Percentiles rank a stretch among this genome's conserved stretches.
These are phyloP conservation scores for Solioccasus polychromus DNA, from an alignment of 768 basidiomycete genomes.

Conservation along the genomic window DNA sequence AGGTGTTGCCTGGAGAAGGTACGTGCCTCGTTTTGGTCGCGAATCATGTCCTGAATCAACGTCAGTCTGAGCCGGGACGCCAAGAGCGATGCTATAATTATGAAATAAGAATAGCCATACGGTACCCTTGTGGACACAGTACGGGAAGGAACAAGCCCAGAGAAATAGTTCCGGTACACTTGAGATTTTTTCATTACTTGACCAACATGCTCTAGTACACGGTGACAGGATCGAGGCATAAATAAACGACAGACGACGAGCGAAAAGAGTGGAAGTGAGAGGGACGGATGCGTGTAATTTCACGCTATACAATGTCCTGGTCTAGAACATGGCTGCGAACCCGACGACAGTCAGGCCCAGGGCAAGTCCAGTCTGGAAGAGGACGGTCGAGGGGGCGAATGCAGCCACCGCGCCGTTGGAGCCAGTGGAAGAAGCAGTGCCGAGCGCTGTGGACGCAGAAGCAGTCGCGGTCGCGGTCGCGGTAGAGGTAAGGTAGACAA, in stretches of 20 bases:
- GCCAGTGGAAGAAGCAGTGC: background rate
- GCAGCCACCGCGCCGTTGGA: slow-evolving; percentile 8
- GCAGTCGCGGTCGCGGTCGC: background rate
- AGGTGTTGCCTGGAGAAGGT: slow-evolving; percentile 33
- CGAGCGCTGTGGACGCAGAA: background rate
- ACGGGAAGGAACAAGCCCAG: too few species aligned
- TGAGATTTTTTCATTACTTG: too few species aligned
- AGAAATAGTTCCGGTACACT: too few species aligned
- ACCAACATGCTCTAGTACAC: too few species aligned
- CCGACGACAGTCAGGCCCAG: slow-evolving; percentile 21
- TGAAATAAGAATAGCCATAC: slow-evolving; percentile 8
- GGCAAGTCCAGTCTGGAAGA: slow-evolving; percentile 15
- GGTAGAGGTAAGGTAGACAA: background rate
- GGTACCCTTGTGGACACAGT: too few species aligned
- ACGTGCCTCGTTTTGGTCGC: too few species aligned
- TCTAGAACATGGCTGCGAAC: slow-evolving; percentile 19
- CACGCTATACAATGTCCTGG: background rate
- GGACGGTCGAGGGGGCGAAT: slow-evolving; percentile 1
- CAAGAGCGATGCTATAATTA: slow-evolving; percentile 1
- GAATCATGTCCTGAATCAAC: too few species aligned
- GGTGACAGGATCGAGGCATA: too few species aligned
- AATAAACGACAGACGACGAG: too few species aligned
- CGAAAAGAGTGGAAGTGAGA: background rate
- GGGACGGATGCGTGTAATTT: background rate
- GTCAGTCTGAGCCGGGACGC: too few species aligned